These are phyloP conservation scores for Yamadazyma phyllophila DNA, from an alignment of 805 yeast species.

Conservation along the genomic window DNA sequence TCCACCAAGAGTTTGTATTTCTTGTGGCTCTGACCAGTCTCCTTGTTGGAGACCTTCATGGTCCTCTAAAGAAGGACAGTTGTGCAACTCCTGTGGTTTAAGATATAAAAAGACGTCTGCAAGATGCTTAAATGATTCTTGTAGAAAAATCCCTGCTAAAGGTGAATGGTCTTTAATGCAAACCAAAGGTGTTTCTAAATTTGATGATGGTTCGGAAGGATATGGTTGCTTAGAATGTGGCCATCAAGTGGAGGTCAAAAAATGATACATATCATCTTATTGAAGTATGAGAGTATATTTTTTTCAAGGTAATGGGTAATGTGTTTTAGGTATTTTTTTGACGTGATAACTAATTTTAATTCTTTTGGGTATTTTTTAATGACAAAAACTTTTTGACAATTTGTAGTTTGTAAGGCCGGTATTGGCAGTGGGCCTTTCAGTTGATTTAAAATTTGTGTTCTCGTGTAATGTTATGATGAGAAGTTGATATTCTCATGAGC, in stretches of 20 bases:
- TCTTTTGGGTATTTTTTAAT: conserved; percentile 1
- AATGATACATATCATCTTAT: conserved; percentile 1
- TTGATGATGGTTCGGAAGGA: conserved; percentile 40
- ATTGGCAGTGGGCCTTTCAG: too few relatives aligned
- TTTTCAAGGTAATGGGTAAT: background rate
- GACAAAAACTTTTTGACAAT: background rate
- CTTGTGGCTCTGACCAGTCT: conserved; percentile 86
- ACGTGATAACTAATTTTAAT: background rate
- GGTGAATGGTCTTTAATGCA: conserved; percentile 93
- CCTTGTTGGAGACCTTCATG: conserved; percentile 99
- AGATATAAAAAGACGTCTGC: conserved; percentile 93
- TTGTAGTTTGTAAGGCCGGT: too few relatives aligned
- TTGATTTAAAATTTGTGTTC: too few relatives aligned
- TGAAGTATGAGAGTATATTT: conserved; percentile 1
- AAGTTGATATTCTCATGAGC: too few relatives aligned
- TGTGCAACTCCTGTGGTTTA: conserved; percentile 94
- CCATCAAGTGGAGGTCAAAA: conserved; percentile 36
- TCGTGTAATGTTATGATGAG: background rate
- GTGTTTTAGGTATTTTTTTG: background rate
- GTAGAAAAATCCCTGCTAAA: conserved; percentile 92
- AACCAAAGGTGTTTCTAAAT: conserved; percentile 51
- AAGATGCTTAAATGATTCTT: conserved; percentile 70
- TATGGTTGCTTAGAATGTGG: conserved; percentile 45
- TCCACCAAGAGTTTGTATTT: conserved; percentile 65
- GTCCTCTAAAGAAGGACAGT: conserved; percentile 87